These are phyloP conservation scores for Hortiboletus flavorubellus DNA, from an alignment of 768 basidiomycete genomes.

Conservation along the genomic window DNA sequence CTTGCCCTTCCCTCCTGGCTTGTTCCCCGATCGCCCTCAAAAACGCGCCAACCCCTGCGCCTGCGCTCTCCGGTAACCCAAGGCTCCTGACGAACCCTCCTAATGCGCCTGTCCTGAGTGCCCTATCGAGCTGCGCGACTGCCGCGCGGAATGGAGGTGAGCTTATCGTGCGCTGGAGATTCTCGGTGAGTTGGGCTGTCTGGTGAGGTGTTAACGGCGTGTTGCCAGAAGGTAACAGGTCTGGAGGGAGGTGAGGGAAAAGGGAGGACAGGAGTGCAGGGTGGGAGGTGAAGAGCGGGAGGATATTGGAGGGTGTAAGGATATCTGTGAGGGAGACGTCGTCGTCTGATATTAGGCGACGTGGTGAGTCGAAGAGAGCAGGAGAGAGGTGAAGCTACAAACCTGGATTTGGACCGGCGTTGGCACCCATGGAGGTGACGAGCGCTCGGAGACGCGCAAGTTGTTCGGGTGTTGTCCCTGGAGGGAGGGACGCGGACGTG, in stretches of 20 bases:
- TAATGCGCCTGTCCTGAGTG: slow-evolving; percentile 75
- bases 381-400: neutral
- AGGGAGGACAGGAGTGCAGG: slow-evolving; percentile 67
- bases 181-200: slow-evolving; percentile 39
- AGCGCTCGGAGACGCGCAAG: slow-evolving; percentile 59
- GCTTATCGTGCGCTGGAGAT: slow-evolving; percentile 69
- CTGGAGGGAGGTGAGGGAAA: slow-evolving; percentile 76
- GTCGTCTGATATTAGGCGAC: slow-evolving; percentile 14
- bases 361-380: slow-evolving; percentile 1
- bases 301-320: slow-evolving; percentile 68
- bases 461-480: slow-evolving; percentile 54
- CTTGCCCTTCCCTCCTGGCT: slow-evolving; percentile 46
- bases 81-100: slow-evolving; percentile 72
- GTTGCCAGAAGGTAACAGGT: slow-evolving; percentile 71
- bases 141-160: slow-evolving; percentile 83
- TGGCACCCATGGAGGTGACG: slow-evolving; percentile 43
- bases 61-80: slow-evolving; percentile 84
- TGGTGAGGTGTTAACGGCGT: slow-evolving; percentile 22
- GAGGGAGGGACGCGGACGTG: slow-evolving; percentile 3
- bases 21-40: slow-evolving; percentile 78
- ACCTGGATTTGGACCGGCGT: slow-evolving; percentile 20
- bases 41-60: slow-evolving; percentile 73
- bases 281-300: slow-evolving; percentile 65
- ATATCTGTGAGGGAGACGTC: slow-evolving; percentile 73
- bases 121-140: slow-evolving; percentile 79